Percentiles rank a stretch among this genome's conserved stretches.
These are phyloP conservation scores for Rhamnella rubrinervis DNA, from an alignment of 331 rosid genomes.

Conservation along the genomic window DNA sequence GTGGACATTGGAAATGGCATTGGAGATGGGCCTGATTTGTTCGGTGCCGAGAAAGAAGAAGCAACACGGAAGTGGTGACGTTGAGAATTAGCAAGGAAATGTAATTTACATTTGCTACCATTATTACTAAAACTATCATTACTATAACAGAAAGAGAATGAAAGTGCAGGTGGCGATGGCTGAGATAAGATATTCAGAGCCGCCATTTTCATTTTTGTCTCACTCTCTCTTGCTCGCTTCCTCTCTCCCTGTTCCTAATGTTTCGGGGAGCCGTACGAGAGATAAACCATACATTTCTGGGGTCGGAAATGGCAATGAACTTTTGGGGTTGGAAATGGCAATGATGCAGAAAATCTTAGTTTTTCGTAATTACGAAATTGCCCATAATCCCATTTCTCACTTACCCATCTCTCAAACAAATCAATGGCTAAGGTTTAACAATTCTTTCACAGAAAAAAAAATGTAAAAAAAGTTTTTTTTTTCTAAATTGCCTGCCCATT, in stretches of 20 bases:
- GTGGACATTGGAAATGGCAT: constrained; percentile 34
- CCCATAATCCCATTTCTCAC: constrained; percentile 3
- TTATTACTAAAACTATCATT: constrained; percentile 1
- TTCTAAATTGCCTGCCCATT: too few species aligned
- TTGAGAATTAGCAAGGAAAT: constrained; percentile 26
- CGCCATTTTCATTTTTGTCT: constrained; percentile 42
- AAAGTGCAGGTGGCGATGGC: constrained; percentile 28
- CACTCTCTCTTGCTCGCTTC: not conserved
- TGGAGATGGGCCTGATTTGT: constrained; percentile 21
- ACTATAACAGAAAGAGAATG: constrained; percentile 29
- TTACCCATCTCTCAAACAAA: not conserved
- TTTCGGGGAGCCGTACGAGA: not conserved
- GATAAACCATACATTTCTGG: not conserved
- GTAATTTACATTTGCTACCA: constrained; percentile 25
- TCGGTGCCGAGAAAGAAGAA: constrained; percentile 26
- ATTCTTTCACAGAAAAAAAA: too few species aligned
- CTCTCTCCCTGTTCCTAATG: not conserved
- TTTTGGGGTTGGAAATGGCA: too few species aligned
- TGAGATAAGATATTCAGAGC: constrained; percentile 52
- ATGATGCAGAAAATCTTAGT: not conserved
- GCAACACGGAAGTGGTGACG: constrained; percentile 32
- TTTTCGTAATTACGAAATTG: not conserved
- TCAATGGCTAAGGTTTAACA: too few species aligned
- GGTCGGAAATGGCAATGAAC: too few species aligned
- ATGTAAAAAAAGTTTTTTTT: too few species aligned